These are phyloP conservation scores for Blyttiomyces sp. DNA, from an alignment of 371 early-diverging fungal species.

Conservation along the genomic window DNA sequence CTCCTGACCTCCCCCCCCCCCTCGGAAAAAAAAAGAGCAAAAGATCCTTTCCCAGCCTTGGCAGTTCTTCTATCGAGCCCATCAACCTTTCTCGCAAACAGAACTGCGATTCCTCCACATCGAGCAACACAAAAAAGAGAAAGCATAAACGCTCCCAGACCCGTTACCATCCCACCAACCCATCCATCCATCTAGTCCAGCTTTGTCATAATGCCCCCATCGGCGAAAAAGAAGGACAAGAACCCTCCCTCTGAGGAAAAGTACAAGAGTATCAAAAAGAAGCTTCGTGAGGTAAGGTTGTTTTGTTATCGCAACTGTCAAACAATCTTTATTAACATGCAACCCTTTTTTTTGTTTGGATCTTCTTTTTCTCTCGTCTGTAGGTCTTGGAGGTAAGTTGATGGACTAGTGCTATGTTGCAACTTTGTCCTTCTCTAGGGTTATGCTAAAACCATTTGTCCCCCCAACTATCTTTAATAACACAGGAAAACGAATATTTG, in stretches of 20 bases:
- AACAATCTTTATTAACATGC: background rate
- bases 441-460: too few relatives aligned
- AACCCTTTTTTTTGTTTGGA: background rate
- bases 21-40: too few relatives aligned
- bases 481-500: slow-evolving; percentile 19
- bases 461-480: background rate
- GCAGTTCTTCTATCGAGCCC: too few relatives aligned
- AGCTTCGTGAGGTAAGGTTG: slow-evolving; percentile 16
- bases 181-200: too few relatives aligned
- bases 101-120: slow-evolving; percentile 20
- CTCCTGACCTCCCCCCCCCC: too few relatives aligned
- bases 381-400: slow-evolving; percentile 11
- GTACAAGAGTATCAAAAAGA: slow-evolving; percentile 11
- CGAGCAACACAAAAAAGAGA: background rate
- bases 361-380: too few relatives aligned
- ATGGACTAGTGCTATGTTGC: background rate
- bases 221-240: background rate
- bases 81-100: slow-evolving; percentile 69
- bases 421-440: background rate
- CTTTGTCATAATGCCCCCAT: too few relatives aligned
- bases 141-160: background rate
- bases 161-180: background rate
- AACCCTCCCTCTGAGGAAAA: background rate
- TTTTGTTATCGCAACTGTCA: background rate
- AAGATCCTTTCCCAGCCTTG: too few relatives aligned